A percentile compares a stretch with the other conserved stretches of the same genome.
Evolutionary conservation across 2,329 filamentous ascomycete species (phyloP).

Genomic region (Colletotrichum phormii): DNA sequence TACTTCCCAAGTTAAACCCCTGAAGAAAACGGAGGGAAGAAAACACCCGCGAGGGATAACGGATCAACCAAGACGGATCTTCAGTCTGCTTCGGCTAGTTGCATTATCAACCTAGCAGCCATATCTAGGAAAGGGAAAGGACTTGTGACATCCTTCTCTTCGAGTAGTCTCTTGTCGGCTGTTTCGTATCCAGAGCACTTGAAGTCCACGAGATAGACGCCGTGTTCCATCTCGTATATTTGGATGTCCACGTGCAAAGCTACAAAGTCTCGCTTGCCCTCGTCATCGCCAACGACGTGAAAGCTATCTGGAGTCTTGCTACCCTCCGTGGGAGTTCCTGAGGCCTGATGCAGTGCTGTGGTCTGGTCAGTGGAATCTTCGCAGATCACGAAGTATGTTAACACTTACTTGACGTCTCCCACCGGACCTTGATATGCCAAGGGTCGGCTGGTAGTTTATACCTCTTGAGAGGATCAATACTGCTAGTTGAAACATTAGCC

Average conservation of each 20-base stretch:
- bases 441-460: constrained; percentile 93
- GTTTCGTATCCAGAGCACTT: constrained; percentile 98
- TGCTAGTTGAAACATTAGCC: constrained; percentile 50
- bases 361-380: constrained; percentile 8
- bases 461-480: constrained; percentile 67
- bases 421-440: constrained; percentile 93
- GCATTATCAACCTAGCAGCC: constrained; percentile 91
- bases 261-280: constrained; percentile 72
- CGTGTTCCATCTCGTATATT: constrained; percentile 91
- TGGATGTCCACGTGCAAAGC: constrained; percentile 97
- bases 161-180: constrained; percentile 76
- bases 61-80: not conserved
- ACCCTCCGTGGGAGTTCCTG: constrained; percentile 33
- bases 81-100: constrained; percentile 84
- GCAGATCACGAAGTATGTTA: constrained; percentile 51
- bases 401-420: constrained; percentile 83
- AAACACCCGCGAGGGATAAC: constrained; percentile 1
- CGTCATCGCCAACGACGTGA: constrained; percentile 54
- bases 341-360: constrained; percentile 55
- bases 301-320: constrained; percentile 48
- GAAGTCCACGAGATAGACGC: constrained; percentile 97
- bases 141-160: constrained; percentile 95
- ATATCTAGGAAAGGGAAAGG: constrained; percentile 97
- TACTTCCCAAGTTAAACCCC: constrained; percentile 9
- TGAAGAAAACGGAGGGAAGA: constrained; percentile 20